Evolutionary conservation across 2,329 filamentous ascomycete genomes (phyloP), one percentile per base, ranked within the genome.

Genomic region (Geosmithia morbida): DNA sequence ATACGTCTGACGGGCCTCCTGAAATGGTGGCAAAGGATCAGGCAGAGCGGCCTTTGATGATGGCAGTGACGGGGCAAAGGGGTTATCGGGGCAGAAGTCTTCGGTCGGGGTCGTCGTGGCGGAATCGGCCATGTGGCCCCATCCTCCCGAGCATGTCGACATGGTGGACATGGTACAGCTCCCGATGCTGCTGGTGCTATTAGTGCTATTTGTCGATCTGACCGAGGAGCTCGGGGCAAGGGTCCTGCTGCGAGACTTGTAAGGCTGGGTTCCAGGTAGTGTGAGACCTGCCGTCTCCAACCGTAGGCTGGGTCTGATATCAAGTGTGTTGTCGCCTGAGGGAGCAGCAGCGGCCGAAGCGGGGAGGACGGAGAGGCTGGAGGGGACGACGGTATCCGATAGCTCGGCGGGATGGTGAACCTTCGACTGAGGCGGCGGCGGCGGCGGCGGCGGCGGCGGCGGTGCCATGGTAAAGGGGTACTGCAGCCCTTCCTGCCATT

Each of bases 191-290:
- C 55, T 56, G 51, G 58, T 62, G 45, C 58, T 65, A 42, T 56
- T 57, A 48, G 66, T 70, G 55, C 65, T 63, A 11, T 64, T 59
- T 6, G 63, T 72, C 7, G 70, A 73, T 45, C 70, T 61, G 30
- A 73, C 66, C 8, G 70, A 73, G 6, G 66, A 67, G 55, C 68
- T 72, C 0, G 68, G 70, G 2, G 66, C 68, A 26, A 73, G 59
- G 41, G 61, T 57, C 53, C 66, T 71, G 56, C 64, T 68, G 20
- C 67, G 61, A 13, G 40, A 16, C 40, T 43, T 43, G 17, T 22
- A 29, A 16, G 42, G 56, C 41, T 53, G 59, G 48, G 60, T 56
- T 41, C 57, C 60, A 16, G 14, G 13, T 10, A 60, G 57, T 18
- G 61, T 59, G 14, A 68, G 53, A 18, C 57, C 61, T 47, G 56